Percentiles rank a stretch among this genome's conserved stretches.
These are phyloP conservation scores for Pugionium cornutum DNA, from an alignment of 345 rosid species.

Conservation along the genomic window DNA sequence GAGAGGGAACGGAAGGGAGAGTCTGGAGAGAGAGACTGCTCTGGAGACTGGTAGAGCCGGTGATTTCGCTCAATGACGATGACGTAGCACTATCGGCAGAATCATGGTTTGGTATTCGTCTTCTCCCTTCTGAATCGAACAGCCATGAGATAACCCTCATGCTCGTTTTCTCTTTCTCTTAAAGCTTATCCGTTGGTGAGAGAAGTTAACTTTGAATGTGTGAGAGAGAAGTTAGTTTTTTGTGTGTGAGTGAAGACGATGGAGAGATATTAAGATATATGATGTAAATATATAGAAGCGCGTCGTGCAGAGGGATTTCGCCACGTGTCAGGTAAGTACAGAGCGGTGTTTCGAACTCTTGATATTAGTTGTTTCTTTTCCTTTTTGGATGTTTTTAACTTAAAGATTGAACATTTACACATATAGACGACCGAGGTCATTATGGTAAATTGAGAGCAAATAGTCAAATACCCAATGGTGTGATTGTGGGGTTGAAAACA, in stretches of 20 bases:
- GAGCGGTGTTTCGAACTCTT: constrained; percentile 4
- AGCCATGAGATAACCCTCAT: constrained; percentile 59
- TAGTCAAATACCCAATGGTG: constrained; percentile 27
- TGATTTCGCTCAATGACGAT: constrained; percentile 33
- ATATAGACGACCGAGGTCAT: constrained; percentile 5
- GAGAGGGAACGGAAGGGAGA: constrained; percentile 74
- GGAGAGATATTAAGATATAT: neutral
- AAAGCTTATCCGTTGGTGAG: constrained; percentile 13
- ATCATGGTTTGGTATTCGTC: constrained; percentile 22
- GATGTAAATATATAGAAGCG: constrained; percentile 2
- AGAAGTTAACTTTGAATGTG: constrained; percentile 1
- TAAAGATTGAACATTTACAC: constrained; percentile 1
- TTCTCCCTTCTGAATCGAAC: constrained; percentile 31
- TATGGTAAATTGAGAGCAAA: neutral
- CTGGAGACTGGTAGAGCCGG: constrained; percentile 48
- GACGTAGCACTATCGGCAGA: constrained; percentile 42
- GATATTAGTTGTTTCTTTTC: neutral
- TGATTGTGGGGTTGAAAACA: constrained; percentile 23
- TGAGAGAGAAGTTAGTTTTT: neutral
- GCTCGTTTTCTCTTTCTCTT: neutral
- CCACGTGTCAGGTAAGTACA: constrained; percentile 39
- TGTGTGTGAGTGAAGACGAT: constrained; percentile 7
- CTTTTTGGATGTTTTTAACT: neutral
- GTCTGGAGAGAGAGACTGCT: constrained; percentile 79
- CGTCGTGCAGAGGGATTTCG: constrained; percentile 29